Evolutionary conservation across 2,329 filamentous ascomycete species (phyloP).

Genomic region (Phoma sp.): DNA sequence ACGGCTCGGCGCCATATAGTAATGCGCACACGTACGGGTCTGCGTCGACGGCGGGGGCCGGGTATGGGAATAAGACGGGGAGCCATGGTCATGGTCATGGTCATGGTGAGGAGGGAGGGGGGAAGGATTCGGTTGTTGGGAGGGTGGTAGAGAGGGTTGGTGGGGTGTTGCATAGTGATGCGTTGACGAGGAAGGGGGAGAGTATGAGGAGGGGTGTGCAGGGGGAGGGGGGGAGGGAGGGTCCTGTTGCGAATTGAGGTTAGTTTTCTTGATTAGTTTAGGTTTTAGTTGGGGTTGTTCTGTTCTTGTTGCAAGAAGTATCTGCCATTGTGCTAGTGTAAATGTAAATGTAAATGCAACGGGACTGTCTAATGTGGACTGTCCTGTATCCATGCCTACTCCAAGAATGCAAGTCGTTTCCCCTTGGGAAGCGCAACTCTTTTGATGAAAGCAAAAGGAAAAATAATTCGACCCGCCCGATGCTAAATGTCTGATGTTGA

Average conservation of each 20-base stretch:
- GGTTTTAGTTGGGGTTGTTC: no score
- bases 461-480: no score
- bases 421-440: no score
- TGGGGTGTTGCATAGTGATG: constrained; percentile 57
- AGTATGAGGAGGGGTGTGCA: constrained; percentile 58
- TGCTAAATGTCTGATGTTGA: no score
- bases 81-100: constrained; percentile 19
- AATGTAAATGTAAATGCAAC: constrained; percentile 4
- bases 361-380: background rate
- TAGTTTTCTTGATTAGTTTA: no score
- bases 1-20: constrained; percentile 34
- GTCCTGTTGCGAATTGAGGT: background rate
- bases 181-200: constrained; percentile 54
- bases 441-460: no score
- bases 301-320: no score
- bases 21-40: constrained; percentile 37
- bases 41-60: constrained; percentile 45
- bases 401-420: background rate
- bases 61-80: constrained; percentile 51
- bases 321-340: constrained; percentile 2
- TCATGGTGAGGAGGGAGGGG: background rate
- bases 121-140: constrained; percentile 58
- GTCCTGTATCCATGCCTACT: background rate
- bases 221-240: constrained; percentile 60
- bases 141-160: constrained; percentile 68